These are phyloP conservation scores for Trametes sanguinea DNA, from an alignment of 768 basidiomycete genomes.

Conservation along the genomic window DNA sequence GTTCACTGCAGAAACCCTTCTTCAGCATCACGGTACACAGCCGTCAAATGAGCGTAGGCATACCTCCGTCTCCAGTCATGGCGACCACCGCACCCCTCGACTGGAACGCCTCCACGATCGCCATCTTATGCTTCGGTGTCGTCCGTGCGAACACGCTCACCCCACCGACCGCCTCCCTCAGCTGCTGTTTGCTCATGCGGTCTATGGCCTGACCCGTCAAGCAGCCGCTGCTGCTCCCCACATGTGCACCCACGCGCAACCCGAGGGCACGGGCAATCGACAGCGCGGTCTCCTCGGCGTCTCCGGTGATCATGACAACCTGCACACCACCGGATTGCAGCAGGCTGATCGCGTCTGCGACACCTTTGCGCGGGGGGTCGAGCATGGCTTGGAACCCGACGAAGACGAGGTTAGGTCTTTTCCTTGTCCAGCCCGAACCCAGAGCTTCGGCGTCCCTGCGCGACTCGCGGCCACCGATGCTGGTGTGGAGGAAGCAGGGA, in stretches of 20 bases:
- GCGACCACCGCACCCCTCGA: conserved; percentile 86
- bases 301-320: conserved; percentile 98
- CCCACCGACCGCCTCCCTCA: conserved; percentile 77
- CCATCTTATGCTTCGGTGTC: conserved; percentile 97
- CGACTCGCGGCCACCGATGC: conserved; percentile 32
- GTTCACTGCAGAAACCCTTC: conserved; percentile 57
- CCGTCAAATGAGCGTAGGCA: conserved; percentile 27
- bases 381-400: conserved; percentile 94
- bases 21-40: conserved; percentile 7
- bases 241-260: conserved; percentile 55
- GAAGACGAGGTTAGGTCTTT: conserved; percentile 69
- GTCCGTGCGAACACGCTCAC: conserved; percentile 93
- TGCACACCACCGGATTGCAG: conserved; percentile 88
- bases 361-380: conserved; percentile 92
- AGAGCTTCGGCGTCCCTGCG: conserved; percentile 21
- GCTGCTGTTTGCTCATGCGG: conserved; percentile 74
- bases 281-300: conserved; percentile 87
- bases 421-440: conserved; percentile 38
- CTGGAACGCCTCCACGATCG: conserved; percentile 94
- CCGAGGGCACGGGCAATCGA: conserved; percentile 88
- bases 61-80: conserved; percentile 97
- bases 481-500: conserved; percentile 17
- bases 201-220: conserved; percentile 70
- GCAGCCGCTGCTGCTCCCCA: conserved; percentile 37
- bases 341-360: conserved; percentile 83